Evolutionary conservation across 306 rosid genomes (phyloP).

Genomic region (Quercus dentata): DNA sequence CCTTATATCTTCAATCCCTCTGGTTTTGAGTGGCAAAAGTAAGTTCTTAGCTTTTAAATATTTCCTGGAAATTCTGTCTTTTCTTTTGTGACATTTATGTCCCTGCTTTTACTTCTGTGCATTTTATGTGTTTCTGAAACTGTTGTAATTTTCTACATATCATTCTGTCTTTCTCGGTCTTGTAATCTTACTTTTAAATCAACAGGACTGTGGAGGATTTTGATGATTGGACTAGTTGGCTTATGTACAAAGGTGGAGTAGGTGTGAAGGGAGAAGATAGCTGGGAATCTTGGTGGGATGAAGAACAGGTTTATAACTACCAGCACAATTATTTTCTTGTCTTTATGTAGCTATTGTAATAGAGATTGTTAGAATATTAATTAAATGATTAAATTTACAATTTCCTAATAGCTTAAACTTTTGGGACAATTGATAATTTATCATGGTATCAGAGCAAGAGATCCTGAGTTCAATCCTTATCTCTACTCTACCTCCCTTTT

Average conservation of each 20-base stretch:
- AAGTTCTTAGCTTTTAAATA: conserved; percentile 31
- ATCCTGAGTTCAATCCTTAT: no score
- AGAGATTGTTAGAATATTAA: no score
- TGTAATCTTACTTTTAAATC: conserved; percentile 18
- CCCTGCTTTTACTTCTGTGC: background rate
- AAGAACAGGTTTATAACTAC: conserved; percentile 72
- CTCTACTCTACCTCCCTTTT: no score
- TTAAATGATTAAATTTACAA: no score
- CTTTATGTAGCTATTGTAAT: background rate
- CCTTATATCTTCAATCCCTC: conserved; percentile 98
- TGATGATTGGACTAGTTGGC: conserved; percentile 99
- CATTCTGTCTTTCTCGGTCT: background rate
- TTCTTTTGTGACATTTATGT: background rate
- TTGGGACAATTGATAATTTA: no score
- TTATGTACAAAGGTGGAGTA: conserved; percentile 95
- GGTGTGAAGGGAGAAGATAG: conserved; percentile 95
- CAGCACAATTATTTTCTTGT: background rate
- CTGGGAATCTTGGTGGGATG: conserved; percentile 99
- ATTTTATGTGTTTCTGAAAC: background rate
- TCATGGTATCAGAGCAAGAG: no score
- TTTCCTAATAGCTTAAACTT: no score
- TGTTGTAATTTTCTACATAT: conserved; percentile 1
- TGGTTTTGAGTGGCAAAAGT: conserved; percentile 99
- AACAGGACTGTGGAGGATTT: conserved; percentile 98
- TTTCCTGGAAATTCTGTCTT: background rate